phyloP scores from a whole-genome alignment of 495 filamentous ascomycete species.

The Lepraria neglecta region DNA sequence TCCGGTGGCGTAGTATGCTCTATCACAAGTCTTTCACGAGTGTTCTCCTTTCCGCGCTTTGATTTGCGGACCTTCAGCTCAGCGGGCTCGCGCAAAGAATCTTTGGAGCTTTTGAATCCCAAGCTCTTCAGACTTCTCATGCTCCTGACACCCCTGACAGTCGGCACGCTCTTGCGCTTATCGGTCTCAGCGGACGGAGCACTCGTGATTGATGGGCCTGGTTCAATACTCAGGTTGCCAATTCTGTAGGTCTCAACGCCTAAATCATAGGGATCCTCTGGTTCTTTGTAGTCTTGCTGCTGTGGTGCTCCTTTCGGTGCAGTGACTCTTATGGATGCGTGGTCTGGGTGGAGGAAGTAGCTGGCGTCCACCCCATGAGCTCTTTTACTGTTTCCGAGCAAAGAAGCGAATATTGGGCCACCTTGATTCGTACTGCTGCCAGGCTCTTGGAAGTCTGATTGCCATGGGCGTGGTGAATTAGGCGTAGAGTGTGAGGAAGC shows the following conservation, averaged over 20 bases:
- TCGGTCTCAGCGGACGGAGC: constrained; percentile 47
- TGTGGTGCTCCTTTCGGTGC: not conserved
- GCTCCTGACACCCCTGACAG: constrained; percentile 28
- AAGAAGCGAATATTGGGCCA: constrained; percentile 19
- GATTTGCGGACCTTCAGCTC: constrained; percentile 7
- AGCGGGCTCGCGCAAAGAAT: constrained; percentile 41
- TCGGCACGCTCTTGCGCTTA: constrained; percentile 46
- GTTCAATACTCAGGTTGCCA: constrained; percentile 53
- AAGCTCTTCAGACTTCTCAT: constrained; percentile 42
- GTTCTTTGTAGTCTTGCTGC: constrained; percentile 9
- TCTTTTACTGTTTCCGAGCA: not conserved
- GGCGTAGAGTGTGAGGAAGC: constrained; percentile 36
- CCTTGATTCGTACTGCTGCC: constrained; percentile 19
- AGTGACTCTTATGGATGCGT: constrained; percentile 53
- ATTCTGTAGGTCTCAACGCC: constrained; percentile 46
- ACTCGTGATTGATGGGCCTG: constrained; percentile 40
- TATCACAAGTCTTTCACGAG: constrained; percentile 46
- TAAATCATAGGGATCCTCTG: constrained; percentile 11
- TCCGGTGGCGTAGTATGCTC: constrained; percentile 26
- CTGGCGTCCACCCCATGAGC: constrained; percentile 32
- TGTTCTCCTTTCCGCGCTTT: not conserved
- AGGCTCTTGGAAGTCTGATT: constrained; percentile 27
- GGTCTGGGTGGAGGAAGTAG: constrained; percentile 55
- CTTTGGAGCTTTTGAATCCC: constrained; percentile 57
- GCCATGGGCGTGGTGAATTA: constrained; percentile 29